Conservation (phyloP, 148 eudicot genomes). For the Linanthus parryae region DNA sequence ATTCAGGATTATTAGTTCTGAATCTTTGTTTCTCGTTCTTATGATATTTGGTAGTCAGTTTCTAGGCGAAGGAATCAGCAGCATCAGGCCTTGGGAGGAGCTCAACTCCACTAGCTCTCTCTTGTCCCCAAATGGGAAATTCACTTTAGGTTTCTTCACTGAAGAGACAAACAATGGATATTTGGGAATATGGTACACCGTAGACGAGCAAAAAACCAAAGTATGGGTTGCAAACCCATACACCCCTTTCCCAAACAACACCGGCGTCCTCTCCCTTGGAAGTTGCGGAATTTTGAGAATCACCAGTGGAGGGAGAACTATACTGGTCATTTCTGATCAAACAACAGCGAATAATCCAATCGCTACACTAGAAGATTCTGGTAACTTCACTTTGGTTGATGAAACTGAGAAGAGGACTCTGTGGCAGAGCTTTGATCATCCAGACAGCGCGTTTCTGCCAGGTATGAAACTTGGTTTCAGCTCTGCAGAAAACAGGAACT, state of each 20-base stretch:
- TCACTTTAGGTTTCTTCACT: neutral
- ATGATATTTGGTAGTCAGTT: too few species aligned
- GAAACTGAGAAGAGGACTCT: slow-evolving; percentile 10
- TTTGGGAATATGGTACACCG: slow-evolving; percentile 9
- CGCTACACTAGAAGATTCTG: slow-evolving; percentile 18
- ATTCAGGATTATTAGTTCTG: too few species aligned
- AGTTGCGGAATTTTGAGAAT: slow-evolving; percentile 13
- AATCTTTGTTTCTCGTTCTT: too few species aligned
- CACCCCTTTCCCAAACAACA: slow-evolving; percentile 1
- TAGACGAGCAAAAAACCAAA: slow-evolving; percentile 1
- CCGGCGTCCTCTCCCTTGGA: slow-evolving; percentile 10
- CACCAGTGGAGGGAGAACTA: slow-evolving; percentile 5
- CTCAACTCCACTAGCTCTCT: slow-evolving; percentile 1
- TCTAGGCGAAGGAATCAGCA: neutral
- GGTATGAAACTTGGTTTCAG: slow-evolving; percentile 12
- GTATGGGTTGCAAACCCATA: slow-evolving; percentile 12
- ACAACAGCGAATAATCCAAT: slow-evolving; percentile 5
- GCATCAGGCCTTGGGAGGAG: slow-evolving; percentile 4
- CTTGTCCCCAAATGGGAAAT: neutral
- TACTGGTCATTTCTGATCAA: slow-evolving; percentile 13
- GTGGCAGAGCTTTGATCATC: slow-evolving; percentile 31
- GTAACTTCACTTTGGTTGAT: slow-evolving; percentile 16
- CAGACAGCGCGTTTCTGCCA: slow-evolving; percentile 6
- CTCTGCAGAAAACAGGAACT: neutral
- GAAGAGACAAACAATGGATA: neutral